A percentile compares a stretch with the other conserved stretches of the same genome.
These are phyloP conservation scores for Aspergillus terreus DNA, from an alignment of 2,329 filamentous ascomycete genomes.

Conservation along the genomic window DNA sequence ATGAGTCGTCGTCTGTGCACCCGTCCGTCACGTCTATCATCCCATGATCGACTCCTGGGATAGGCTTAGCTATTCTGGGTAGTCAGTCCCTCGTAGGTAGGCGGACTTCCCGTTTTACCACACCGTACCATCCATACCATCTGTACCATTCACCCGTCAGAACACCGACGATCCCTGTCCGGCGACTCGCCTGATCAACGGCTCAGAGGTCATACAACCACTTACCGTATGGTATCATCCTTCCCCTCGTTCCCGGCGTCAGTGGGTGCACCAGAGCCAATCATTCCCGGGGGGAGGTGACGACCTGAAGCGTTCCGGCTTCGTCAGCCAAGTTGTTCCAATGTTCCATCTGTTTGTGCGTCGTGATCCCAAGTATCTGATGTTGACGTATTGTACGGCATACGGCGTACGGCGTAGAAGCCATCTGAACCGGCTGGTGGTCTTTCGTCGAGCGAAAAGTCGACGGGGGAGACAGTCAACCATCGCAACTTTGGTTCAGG, in stretches of 20 bases:
- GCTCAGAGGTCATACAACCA: constrained; percentile 15
- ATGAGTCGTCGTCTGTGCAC: constrained; percentile 13
- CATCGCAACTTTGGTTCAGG: constrained; percentile 16
- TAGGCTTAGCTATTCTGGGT: constrained; percentile 3
- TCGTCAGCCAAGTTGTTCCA: neutral
- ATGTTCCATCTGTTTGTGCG: neutral
- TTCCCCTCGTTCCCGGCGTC: constrained; percentile 4
- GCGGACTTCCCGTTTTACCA: constrained; percentile 5
- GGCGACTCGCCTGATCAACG: constrained; percentile 13
- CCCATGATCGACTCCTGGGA: constrained; percentile 17
- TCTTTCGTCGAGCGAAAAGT: neutral
- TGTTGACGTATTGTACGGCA: no score
- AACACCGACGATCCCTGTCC: neutral
- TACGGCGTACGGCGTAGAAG: no score
- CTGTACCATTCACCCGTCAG: constrained; percentile 5
- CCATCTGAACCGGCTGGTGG: neutral
- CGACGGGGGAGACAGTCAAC: neutral
- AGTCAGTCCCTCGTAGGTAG: no score
- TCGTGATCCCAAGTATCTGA: neutral
- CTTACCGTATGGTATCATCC: constrained; percentile 7
- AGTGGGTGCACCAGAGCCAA: constrained; percentile 11
- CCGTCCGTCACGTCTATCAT: constrained; percentile 11
- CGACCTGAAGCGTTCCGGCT: no score
- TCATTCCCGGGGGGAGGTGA: constrained; percentile 4
- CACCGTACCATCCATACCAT: constrained; percentile 11